Evolutionary conservation across 192 early-diverging fungal genomes (phyloP).

Genomic region (Entomortierella lignicola): DNA sequence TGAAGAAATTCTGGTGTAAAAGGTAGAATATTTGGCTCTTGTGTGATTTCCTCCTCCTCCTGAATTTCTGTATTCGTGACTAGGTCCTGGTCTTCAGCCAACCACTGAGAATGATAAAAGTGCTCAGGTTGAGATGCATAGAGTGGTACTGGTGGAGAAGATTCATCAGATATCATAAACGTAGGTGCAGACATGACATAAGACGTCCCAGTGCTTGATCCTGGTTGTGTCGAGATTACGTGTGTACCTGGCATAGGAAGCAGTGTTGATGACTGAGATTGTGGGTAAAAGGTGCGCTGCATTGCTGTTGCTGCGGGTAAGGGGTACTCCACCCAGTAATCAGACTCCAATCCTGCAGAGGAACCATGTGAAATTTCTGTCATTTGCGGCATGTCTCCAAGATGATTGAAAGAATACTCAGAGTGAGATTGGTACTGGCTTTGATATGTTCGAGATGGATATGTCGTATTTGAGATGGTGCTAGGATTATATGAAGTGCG

Average conservation of each 20-base stretch:
- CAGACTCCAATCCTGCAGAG: not conserved
- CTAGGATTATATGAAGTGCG: not conserved
- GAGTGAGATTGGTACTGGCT: not conserved
- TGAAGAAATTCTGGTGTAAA: not conserved
- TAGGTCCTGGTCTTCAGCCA: not conserved
- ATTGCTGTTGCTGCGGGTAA: not conserved
- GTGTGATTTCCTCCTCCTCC: not conserved
- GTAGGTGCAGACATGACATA: not conserved
- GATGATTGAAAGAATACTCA: not conserved
- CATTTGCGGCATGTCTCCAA: not conserved
- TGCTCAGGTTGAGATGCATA: conserved; percentile 3
- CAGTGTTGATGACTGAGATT: conserved; percentile 6
- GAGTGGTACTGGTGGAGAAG: conserved; percentile 12
- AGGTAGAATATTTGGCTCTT: not conserved
- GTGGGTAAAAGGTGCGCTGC: not conserved
- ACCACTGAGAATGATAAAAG: not conserved
- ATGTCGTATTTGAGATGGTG: not conserved
- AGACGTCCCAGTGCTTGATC: not conserved
- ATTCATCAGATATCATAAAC: conserved; percentile 23
- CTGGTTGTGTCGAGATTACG: not conserved
- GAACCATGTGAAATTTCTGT: not conserved
- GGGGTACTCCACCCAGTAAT: conserved; percentile 3
- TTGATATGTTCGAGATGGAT: conserved; percentile 11
- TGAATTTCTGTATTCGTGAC: not conserved
- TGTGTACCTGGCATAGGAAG: not conserved